These are phyloP conservation scores for Camelina laxa DNA, from an alignment of 345 rosid species.

Conservation along the genomic window DNA sequence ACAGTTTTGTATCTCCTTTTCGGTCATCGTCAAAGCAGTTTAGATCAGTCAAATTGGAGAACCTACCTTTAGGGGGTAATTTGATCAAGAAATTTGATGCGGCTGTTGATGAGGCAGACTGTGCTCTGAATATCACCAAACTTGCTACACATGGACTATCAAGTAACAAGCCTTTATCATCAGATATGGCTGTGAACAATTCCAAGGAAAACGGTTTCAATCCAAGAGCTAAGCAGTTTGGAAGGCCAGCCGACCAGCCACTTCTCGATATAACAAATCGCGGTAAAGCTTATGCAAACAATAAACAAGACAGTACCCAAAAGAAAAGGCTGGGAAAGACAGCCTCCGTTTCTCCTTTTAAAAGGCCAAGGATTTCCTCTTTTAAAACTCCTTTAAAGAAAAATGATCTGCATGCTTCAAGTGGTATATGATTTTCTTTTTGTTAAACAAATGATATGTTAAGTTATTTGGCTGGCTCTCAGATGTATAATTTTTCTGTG, in stretches of 20 bases:
- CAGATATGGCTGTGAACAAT: conserved; percentile 26
- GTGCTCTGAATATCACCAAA: conserved; percentile 36
- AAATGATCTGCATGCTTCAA: conserved; percentile 46
- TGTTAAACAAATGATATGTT: conserved; percentile 20
- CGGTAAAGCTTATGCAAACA: conserved; percentile 39
- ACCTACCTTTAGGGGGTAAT: conserved; percentile 52
- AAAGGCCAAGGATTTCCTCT: conserved; percentile 76
- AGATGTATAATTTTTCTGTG: conserved; percentile 27
- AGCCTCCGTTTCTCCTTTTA: conserved; percentile 66
- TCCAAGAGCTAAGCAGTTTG: conserved; percentile 43
- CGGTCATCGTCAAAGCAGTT: conserved; percentile 53
- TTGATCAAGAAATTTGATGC: conserved; percentile 79
- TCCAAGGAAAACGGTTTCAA: conserved; percentile 41
- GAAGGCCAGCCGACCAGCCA: conserved; percentile 53
- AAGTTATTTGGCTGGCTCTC: conserved; percentile 26
- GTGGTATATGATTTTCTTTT: conserved; percentile 48
- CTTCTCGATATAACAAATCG: conserved; percentile 72
- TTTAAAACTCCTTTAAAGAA: conserved; percentile 64
- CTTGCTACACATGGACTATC: conserved; percentile 43
- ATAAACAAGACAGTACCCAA: conserved; percentile 46
- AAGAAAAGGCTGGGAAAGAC: conserved; percentile 60
- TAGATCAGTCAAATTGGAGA: conserved; percentile 44
- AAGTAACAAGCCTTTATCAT: conserved; percentile 30
- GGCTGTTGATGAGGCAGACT: conserved; percentile 51
- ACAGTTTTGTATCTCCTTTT: conserved; percentile 67